phyloP scores from a whole-genome alignment of 2,329 filamentous ascomycete species.

The Fusarium stilboides region DNA sequence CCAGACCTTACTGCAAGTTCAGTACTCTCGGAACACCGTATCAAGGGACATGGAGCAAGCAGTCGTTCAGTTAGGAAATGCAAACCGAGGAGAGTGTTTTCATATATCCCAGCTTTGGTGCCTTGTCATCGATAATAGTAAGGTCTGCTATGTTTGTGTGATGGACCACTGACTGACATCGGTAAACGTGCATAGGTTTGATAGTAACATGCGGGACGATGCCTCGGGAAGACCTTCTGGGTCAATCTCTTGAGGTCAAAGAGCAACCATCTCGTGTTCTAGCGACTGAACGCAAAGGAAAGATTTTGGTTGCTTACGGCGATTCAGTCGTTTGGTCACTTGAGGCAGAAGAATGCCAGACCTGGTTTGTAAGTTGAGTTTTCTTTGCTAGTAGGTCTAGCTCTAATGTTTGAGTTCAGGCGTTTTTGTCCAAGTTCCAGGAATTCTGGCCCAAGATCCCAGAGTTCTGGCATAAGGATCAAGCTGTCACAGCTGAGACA shows the following conservation, averaged over 20 bases:
- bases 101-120: constrained; percentile 66
- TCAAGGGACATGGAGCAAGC: constrained; percentile 64
- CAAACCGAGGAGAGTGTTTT: constrained; percentile 58
- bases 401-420: constrained; percentile 44
- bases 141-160: constrained; percentile 17
- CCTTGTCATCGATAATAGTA: constrained; percentile 62
- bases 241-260: constrained; percentile 52
- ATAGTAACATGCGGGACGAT: constrained; percentile 62
- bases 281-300: constrained; percentile 31
- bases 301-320: constrained; percentile 56
- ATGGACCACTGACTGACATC: neutral
- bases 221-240: constrained; percentile 53
- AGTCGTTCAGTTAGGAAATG: constrained; percentile 58
- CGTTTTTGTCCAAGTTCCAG: constrained; percentile 60
- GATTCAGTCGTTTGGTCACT: constrained; percentile 58
- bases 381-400: neutral
- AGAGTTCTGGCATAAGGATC: constrained; percentile 56
- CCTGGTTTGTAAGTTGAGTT: constrained; percentile 60
- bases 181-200: constrained; percentile 46
- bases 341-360: constrained; percentile 57
- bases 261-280: constrained; percentile 50
- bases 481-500: constrained; percentile 46
- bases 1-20: constrained; percentile 61
- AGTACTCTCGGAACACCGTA: constrained; percentile 57
- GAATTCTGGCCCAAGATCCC: constrained; percentile 60